Evolutionary conservation across 2,329 filamentous ascomycete genomes (phyloP).

Genomic region (Colletotrichum liriopes): DNA sequence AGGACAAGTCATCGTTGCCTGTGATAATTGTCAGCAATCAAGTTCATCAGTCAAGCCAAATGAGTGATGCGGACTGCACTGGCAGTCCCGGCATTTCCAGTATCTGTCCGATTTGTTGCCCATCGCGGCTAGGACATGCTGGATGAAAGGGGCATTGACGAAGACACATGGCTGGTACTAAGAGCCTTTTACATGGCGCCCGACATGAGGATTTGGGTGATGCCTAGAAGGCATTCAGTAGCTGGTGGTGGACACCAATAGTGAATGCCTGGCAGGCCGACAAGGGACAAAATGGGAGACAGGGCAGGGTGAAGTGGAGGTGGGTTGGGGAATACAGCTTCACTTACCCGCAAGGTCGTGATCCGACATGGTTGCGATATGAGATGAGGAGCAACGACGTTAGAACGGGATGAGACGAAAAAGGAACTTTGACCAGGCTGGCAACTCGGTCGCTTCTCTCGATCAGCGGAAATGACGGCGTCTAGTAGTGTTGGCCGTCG

Average conservation of each 20-base stretch:
- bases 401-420: conserved; percentile 5
- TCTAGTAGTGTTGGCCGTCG: background rate
- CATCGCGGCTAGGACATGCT: background rate
- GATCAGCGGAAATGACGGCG: background rate
- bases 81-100: background rate
- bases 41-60: background rate
- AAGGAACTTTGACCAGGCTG: background rate
- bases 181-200: conserved; percentile 5
- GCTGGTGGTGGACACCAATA: background rate
- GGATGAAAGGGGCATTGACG: background rate
- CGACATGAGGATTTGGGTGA: background rate
- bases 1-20: conserved; percentile 76
- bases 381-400: conserved; percentile 4
- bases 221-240: background rate
- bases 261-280: background rate
- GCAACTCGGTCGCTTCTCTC: background rate
- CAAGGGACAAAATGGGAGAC: background rate
- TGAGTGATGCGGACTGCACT: background rate
- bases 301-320: background rate
- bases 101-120: background rate
- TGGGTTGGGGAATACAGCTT: background rate
- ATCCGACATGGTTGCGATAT: conserved; percentile 69
- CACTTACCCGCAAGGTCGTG: conserved; percentile 76
- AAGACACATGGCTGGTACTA: too few relatives aligned
- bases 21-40: conserved; percentile 52